A percentile compares a stretch with the other conserved stretches of the same genome.
Evolutionary conservation across 257 asterid species (phyloP).

Genomic region (Nicotiana paniculata): DNA sequence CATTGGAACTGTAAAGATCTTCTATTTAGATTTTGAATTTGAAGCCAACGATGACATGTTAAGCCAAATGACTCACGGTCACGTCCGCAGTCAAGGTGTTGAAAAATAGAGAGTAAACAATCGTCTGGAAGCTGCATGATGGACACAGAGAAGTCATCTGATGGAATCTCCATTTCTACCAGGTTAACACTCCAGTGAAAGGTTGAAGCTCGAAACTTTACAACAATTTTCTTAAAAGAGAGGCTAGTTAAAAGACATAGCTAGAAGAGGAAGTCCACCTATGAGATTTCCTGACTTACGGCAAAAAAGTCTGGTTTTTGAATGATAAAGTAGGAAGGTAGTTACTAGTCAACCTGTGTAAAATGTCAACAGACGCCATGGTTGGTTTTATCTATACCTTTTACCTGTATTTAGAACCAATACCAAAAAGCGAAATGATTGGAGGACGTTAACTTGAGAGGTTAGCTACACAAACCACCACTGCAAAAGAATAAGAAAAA

Average conservation of each 20-base stretch:
- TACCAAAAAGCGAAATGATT: conserved; percentile 45
- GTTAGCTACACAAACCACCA: conserved; percentile 81
- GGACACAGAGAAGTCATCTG: conserved; percentile 1
- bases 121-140: conserved; percentile 52
- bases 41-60: conserved; percentile 62
- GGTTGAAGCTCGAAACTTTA: conserved; percentile 62
- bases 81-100: conserved; percentile 35
- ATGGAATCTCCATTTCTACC: conserved; percentile 23
- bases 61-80: conserved; percentile 67
- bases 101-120: conserved; percentile 45
- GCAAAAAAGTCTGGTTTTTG: conserved; percentile 73
- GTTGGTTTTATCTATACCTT: conserved; percentile 26
- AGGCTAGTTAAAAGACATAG: conserved; percentile 25
- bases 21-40: conserved; percentile 53
- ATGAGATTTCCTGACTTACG: conserved; percentile 65
- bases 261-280: conserved; percentile 45
- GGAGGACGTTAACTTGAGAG: conserved; percentile 61
- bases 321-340: conserved; percentile 51
- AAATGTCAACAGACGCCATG: conserved; percentile 59
- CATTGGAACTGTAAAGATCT: conserved; percentile 55
- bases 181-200: conserved; percentile 34
- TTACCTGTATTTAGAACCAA: conserved; percentile 48
- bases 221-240: conserved; percentile 48
- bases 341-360: conserved; percentile 66
- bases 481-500: conserved; percentile 28